These are phyloP conservation scores for Rhynchospora breviuscula DNA, from an alignment of 176 grass and related monocot species.

Conservation along the genomic window DNA sequence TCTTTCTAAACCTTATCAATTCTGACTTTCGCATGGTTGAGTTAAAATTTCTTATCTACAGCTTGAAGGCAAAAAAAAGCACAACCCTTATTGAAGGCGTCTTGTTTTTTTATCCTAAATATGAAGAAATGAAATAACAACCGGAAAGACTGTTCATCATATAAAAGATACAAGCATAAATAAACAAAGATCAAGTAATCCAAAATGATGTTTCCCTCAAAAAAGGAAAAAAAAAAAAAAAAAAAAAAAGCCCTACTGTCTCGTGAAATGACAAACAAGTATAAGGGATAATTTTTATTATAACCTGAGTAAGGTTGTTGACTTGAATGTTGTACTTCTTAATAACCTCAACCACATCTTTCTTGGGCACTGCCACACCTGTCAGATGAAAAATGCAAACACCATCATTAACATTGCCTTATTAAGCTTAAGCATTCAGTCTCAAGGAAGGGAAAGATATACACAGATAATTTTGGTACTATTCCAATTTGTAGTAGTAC, in stretches of 20 bases:
- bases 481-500: neutral
- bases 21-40: neutral
- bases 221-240: neutral
- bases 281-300: neutral
- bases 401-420: neutral
- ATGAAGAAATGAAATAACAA: neutral
- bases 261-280: neutral
- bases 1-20: neutral
- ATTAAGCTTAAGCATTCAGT: neutral
- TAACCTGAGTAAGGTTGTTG: slow-evolving; percentile 94
- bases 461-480: neutral
- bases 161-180: neutral
- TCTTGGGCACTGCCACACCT: slow-evolving; percentile 54
- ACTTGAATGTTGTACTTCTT: slow-evolving; percentile 93
- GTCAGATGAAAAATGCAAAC: slow-evolving; percentile 25
- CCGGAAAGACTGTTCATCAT: neutral
- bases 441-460: slow-evolving; percentile 9
- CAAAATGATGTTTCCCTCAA: neutral
- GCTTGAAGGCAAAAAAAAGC: neutral
- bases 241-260: neutral
- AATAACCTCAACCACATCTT: slow-evolving; percentile 59
- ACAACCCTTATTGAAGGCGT: neutral
- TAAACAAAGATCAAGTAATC: neutral
- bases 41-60: neutral
- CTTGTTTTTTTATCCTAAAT: neutral